Conservation (phyloP, 2,329 filamentous ascomycete genomes). For the Phialophora verrucosa region DNA sequence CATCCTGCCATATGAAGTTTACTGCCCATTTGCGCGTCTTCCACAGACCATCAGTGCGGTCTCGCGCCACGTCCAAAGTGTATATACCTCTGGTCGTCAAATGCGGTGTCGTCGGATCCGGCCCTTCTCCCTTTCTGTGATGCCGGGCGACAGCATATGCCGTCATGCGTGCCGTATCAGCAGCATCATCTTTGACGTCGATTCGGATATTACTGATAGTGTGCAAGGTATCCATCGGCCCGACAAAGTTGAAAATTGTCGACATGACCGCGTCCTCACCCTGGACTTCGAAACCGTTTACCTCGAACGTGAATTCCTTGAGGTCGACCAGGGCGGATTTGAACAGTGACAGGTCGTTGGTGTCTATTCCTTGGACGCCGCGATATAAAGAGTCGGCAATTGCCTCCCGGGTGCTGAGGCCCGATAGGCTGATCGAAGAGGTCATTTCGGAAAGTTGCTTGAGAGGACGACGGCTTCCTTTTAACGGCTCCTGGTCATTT, state of each 20-base stretch:
- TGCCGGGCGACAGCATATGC: constrained; percentile 38
- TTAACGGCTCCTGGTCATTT: background rate
- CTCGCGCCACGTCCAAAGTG: constrained; percentile 6
- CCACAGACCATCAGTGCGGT: constrained; percentile 18
- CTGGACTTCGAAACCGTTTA: constrained; percentile 40
- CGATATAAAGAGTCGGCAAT: constrained; percentile 46
- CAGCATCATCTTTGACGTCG: constrained; percentile 23
- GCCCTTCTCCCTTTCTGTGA: constrained; percentile 7
- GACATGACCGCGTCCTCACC: constrained; percentile 38
- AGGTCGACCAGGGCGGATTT: constrained; percentile 42
- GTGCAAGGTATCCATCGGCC: constrained; percentile 42
- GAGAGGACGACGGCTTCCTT: background rate
- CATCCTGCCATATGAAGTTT: background rate
- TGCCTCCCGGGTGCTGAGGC: constrained; percentile 42
- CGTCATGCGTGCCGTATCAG: constrained; percentile 30
- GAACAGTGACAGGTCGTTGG: constrained; percentile 41
- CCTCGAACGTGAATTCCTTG: constrained; percentile 34
- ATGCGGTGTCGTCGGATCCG: constrained; percentile 6
- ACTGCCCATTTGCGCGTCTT: constrained; percentile 16
- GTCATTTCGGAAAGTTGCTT: constrained; percentile 10
- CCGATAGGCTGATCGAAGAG: constrained; percentile 8
- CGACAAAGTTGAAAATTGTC: constrained; percentile 9
- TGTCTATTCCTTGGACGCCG: constrained; percentile 41
- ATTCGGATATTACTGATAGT: constrained; percentile 40
- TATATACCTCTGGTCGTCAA: constrained; percentile 9